Percentiles rank a stretch among this genome's conserved stretches.
These are phyloP conservation scores for Gynandropsis gynandra DNA, from an alignment of 345 rosid species.

Conservation along the genomic window DNA sequence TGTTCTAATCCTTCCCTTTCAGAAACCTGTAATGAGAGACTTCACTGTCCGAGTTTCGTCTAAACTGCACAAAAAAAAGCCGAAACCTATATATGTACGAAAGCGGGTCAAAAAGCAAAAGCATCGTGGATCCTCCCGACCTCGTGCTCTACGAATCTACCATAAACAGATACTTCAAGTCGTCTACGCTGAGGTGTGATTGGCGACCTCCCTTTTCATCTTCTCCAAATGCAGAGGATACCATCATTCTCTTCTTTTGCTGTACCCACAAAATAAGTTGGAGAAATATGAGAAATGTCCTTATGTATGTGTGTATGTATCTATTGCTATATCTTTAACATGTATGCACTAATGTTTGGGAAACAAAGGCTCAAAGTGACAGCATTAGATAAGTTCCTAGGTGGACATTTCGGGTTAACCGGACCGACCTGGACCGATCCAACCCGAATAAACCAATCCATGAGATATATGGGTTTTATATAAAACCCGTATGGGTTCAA, in stretches of 20 bases:
- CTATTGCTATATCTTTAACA: no score
- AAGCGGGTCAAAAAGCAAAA: slow-evolving; percentile 19
- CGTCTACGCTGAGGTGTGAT: slow-evolving; percentile 80
- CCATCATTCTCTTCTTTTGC: slow-evolving; percentile 95
- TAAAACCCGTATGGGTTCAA: neutral
- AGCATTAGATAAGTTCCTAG: no score
- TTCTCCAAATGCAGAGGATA: slow-evolving; percentile 92
- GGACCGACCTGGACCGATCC: no score
- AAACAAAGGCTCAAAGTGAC: no score
- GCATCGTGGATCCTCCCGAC: slow-evolving; percentile 19
- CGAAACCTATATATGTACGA: slow-evolving; percentile 24
- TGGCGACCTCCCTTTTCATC: slow-evolving; percentile 66
- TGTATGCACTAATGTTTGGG: neutral
- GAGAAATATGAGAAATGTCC: neutral
- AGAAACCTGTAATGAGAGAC: slow-evolving; percentile 23
- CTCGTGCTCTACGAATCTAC: slow-evolving; percentile 33
- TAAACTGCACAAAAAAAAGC: slow-evolving; percentile 25
- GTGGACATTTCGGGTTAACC: no score
- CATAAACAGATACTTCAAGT: slow-evolving; percentile 78
- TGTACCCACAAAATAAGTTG: slow-evolving; percentile 31
- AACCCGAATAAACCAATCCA: no score
- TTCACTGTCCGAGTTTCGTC: slow-evolving; percentile 14
- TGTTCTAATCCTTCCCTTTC: slow-evolving; percentile 14
- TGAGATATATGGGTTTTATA: no score
- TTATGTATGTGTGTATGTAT: no score